Evolutionary conservation across 768 basidiomycete species (phyloP).

Genomic region (Boletus reticuloceps): DNA sequence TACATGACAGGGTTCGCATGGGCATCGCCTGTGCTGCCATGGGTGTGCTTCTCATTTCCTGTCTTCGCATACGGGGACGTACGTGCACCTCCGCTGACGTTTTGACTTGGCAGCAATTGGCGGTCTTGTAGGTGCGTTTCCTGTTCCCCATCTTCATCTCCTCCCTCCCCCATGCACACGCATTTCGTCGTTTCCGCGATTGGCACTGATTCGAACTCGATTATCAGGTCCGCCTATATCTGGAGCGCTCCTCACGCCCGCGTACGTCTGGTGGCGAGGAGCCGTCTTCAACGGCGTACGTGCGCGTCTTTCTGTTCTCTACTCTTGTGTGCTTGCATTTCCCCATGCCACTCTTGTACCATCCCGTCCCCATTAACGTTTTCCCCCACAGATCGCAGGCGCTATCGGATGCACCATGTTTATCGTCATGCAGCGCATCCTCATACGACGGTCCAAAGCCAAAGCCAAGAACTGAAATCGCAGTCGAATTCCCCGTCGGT

Average conservation of each 20-base stretch:
- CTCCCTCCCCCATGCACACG: background rate
- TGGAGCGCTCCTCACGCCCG: constrained; percentile 50
- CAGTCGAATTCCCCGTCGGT: background rate
- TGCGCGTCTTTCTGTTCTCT: background rate
- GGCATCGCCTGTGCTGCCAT: constrained; percentile 49
- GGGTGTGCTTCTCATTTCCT: constrained; percentile 27
- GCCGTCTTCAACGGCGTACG: constrained; percentile 50
- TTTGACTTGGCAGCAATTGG: constrained; percentile 16
- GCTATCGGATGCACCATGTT: constrained; percentile 26
- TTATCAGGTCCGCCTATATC: constrained; percentile 50
- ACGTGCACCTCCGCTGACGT: background rate
- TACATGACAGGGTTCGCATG: constrained; percentile 36
- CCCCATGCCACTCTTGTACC: no score
- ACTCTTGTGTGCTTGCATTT: no score
- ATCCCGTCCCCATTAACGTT: background rate
- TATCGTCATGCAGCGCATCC: constrained; percentile 24
- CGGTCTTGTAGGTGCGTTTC: constrained; percentile 20
- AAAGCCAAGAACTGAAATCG: background rate
- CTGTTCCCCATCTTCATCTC: no score
- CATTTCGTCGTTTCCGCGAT: background rate
- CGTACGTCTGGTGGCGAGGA: constrained; percentile 59
- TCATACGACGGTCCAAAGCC: constrained; percentile 8
- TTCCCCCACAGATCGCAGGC: constrained; percentile 13
- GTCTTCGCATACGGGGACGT: background rate
- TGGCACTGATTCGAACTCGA: background rate